Evolutionary conservation across 768 basidiomycete species (phyloP), one percentile per base, ranked within the genome.

Genomic region (Trametes meyenii): DNA sequence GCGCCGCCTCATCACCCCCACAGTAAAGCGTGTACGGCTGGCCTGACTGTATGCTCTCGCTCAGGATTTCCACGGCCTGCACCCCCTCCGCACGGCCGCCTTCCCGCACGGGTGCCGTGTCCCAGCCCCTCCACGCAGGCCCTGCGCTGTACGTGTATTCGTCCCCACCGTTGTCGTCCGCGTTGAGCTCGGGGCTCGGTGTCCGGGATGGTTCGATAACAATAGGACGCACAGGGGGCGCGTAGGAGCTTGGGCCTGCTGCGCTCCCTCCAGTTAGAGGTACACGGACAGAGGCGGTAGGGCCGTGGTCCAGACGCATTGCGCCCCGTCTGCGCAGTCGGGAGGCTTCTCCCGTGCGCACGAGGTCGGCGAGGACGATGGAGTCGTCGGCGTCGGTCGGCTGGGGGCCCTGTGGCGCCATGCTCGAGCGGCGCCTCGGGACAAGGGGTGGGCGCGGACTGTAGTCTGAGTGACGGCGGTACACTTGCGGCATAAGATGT

Each of bases 331-430:
- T 77, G n/a, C 89, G 82, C 55, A 90, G 75, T 5, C 89, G 79
- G 3, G 89, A 90, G 0, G 87, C 86, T 69, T 91, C 89, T 16
- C 85, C 89, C 1, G 85, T 85, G 52, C 89, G 86, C 16, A 90
- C 79, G 43, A 91, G 80, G 71, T 90, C 89, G 1, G 87, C 88
- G 46, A 90, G 81, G 19, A 89, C 83, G 58, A 91, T 86, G 35
- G 85, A 80, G 68, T 85, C 86, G 66, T 91, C 89, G 2, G 77
- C 79, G 60, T 88, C 86, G 39, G 77, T 76, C 26, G 73, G 76
- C 61, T 69, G 66, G 5, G 60, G 64, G 44, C 55, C 55, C 24
- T 43, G 50, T 38, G 62, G 62, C 19, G 55, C 62, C 46, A 66
- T 43, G 50, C 52, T 66, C 24, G 66, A 60, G 61, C 69, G 67